Evolutionary conservation across 2,329 filamentous ascomycete genomes (phyloP).

Genomic region (Colletotrichum echinochloae): DNA sequence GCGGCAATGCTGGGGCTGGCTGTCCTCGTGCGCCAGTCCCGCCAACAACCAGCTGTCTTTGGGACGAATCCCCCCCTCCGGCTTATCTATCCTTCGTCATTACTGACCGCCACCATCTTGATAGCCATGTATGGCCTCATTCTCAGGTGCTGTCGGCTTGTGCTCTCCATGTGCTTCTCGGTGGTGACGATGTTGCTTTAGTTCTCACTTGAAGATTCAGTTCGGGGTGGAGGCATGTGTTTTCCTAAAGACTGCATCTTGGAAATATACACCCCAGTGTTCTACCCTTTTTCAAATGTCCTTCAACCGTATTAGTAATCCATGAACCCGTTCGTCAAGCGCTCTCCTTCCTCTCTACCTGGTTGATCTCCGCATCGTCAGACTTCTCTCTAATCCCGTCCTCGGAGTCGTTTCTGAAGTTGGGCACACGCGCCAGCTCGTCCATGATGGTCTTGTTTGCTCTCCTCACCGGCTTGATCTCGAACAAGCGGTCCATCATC

Average conservation of each 20-base stretch:
- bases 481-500: conserved; percentile 73
- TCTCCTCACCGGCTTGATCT: conserved; percentile 57
- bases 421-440: conserved; percentile 54
- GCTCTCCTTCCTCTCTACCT: conserved; percentile 42
- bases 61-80: neutral
- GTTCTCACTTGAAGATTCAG: conserved; percentile 24
- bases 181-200: neutral
- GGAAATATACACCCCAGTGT: conserved; percentile 5
- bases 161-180: neutral
- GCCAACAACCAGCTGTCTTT: neutral
- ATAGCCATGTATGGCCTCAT: neutral
- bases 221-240: conserved; percentile 20
- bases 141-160: neutral
- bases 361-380: conserved; percentile 39
- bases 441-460: conserved; percentile 60
- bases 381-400: conserved; percentile 46
- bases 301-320: conserved; percentile 39
- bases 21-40: neutral
- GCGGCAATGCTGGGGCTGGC: neutral
- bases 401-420: conserved; percentile 49
- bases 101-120: neutral
- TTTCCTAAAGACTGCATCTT: conserved; percentile 27
- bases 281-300: conserved; percentile 30
- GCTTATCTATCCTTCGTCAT: neutral
- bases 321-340: conserved; percentile 28